phyloP scores from a whole-genome alignment of 441 rosid genomes.

The Metrosideros polymorpha region DNA sequence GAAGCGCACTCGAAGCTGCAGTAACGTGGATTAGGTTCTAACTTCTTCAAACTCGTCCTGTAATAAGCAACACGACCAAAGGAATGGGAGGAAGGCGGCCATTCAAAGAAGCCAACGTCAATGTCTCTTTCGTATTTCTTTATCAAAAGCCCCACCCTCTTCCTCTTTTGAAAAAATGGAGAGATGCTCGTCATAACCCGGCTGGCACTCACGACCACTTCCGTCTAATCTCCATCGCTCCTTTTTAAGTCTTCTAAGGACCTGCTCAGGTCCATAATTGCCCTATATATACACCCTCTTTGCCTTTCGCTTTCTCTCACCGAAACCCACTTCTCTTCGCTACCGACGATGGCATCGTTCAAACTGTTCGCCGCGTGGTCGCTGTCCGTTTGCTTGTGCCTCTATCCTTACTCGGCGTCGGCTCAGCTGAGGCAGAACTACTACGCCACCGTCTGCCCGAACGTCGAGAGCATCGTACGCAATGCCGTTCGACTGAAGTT shows the following conservation, averaged over 20 bases:
- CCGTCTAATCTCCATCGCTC: neutral
- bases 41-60: neutral
- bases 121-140: slow-evolving; percentile 1
- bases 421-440: slow-evolving; percentile 55
- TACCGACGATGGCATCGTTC: slow-evolving; percentile 12
- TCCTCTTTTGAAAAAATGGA: neutral
- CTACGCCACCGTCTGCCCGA: slow-evolving; percentile 60
- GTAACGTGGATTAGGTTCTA: slow-evolving; percentile 9
- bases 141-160: neutral
- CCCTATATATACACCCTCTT: neutral
- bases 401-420: slow-evolving; percentile 19
- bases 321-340: neutral
- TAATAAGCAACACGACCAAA: neutral
- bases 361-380: slow-evolving; percentile 2
- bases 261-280: too few species aligned
- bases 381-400: slow-evolving; percentile 19
- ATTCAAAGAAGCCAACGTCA: neutral
- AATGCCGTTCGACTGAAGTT: slow-evolving; percentile 34
- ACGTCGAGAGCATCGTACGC: slow-evolving; percentile 60
- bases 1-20: slow-evolving; percentile 5
- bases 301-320: neutral
- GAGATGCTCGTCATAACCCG: neutral
- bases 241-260: too few species aligned
- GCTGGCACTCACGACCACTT: neutral
- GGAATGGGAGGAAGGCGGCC: slow-evolving; percentile 22